These are phyloP conservation scores for Tagetes patula DNA, from an alignment of 129 eudicot genomes.

Conservation along the genomic window DNA sequence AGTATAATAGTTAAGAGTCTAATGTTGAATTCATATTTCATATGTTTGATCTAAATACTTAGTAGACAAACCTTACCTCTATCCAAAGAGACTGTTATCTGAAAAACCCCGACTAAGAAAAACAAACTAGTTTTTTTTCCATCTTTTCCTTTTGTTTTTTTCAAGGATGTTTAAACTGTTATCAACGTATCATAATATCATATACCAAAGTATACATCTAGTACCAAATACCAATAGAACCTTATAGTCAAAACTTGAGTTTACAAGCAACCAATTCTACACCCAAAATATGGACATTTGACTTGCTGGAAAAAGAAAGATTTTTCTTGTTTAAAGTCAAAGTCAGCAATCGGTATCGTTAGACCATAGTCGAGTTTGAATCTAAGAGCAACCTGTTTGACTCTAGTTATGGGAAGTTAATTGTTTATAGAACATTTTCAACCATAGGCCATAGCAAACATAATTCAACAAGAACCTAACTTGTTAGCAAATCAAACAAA, in stretches of 20 bases:
- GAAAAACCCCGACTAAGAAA: too few species aligned
- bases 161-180: not conserved
- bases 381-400: not conserved
- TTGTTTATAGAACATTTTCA: conserved; percentile 6
- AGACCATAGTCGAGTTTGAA: not conserved
- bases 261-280: conserved; percentile 15
- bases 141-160: too few species aligned
- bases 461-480: conserved; percentile 4
- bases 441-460: not conserved
- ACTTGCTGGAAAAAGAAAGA: not conserved
- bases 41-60: not conserved
- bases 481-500: not conserved
- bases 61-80: not conserved
- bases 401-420: conserved; percentile 2
- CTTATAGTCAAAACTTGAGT: conserved; percentile 8
- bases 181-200: not conserved
- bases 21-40: conserved; percentile 3
- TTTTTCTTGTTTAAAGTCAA: conserved; percentile 8
- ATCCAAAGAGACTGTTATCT: too few species aligned
- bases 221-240: not conserved
- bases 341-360: not conserved
- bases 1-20: conserved; percentile 1
- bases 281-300: conserved; percentile 9
- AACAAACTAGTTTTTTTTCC: too few species aligned
- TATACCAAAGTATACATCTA: not conserved